Evolutionary conservation across 2,329 filamentous ascomycete genomes (phyloP).

Genomic region (Xylariaceae sp.): DNA sequence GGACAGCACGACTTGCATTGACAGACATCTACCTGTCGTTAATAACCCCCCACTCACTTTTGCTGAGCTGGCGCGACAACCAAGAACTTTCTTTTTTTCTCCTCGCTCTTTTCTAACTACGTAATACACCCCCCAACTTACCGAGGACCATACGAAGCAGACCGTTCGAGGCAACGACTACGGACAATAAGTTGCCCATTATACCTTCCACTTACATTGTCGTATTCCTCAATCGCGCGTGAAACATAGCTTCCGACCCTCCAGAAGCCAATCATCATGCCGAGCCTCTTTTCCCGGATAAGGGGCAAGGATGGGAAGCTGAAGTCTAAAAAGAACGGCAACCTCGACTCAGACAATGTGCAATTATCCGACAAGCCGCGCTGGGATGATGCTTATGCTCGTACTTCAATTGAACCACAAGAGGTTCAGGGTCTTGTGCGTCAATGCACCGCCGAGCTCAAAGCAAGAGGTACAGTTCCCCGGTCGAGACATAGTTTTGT

Average conservation of each 20-base stretch:
- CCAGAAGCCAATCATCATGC: conserved; percentile 41
- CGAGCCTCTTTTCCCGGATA: conserved; percentile 59
- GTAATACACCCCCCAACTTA: conserved; percentile 13
- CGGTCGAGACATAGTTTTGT: background rate
- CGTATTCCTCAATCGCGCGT: no score
- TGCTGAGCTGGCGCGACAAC: conserved; percentile 20
- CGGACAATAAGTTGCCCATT: no score
- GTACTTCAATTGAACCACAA: conserved; percentile 77
- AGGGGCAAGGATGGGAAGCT: conserved; percentile 68
- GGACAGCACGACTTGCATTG: conserved; percentile 24
- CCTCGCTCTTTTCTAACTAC: conserved; percentile 21
- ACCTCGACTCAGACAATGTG: conserved; percentile 46
- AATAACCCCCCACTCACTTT: conserved; percentile 18
- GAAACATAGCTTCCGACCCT: conserved; percentile 11
- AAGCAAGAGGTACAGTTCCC: conserved; percentile 72
- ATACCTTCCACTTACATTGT: no score
- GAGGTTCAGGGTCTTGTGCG: conserved; percentile 86
- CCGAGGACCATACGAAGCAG: conserved; percentile 1
- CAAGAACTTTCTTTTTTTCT: conserved; percentile 17
- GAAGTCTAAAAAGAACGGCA: conserved; percentile 63
- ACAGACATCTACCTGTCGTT: conserved; percentile 25
- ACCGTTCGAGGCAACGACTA: conserved; percentile 3
- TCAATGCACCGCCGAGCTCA: conserved; percentile 85
- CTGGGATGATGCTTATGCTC: conserved; percentile 86
- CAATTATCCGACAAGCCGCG: conserved; percentile 63